Base-by-base conservation (phyloP, 768 basidiomycete genomes). In the Inosperma sp. region DNA sequence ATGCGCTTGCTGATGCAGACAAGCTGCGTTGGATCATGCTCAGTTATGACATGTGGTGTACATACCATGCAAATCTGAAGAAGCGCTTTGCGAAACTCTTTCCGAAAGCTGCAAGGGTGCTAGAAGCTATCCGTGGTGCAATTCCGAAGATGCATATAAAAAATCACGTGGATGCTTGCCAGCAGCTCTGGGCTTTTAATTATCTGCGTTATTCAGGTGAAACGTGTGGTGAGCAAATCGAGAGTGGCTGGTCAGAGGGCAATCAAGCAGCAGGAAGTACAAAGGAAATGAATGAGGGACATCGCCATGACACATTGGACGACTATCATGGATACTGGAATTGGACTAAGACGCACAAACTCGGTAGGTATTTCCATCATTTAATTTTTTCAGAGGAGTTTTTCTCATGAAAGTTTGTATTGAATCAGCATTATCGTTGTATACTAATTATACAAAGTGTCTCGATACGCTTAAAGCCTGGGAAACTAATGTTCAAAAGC, bases 21-120 rank as follows among this genome's bases (percentile, higher is more conserved):
- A 25, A 56, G 3, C 48, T 51, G 8, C 48, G 57, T 4, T 59
- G 54, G 49, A 62, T 65, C 17, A 49, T 56, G 44, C 35, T 65
- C 3, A 59, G 56, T 40, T 69, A 67, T 37, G 65, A 69, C 42
- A 65, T 69, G 16, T 63, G 57, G 57, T 68, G 68, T 39, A 59
- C 59, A 8, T 67, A 62, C 39, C 7, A 25, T 5, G 47, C 56
- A 23, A 62, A 67, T n/a, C 35, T 66, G 1, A 36, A 25, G 6
- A 16, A 50, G 8, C 58, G 62, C 5, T 62, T 62, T 33, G 13
- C 39, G 3, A 29, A 55, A 7, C 30, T 39, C 31, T 66, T 66
- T 47, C 54, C 53, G 3, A n/a, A 42, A 7, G 29, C 56, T 30
- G 41, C 44, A 9, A 17, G 16, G 0, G 19, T 59, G n/a, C 26